Evolutionary conservation across 2,329 filamentous ascomycete species (phyloP).

Genomic region (Leptographium galeiforme): DNA sequence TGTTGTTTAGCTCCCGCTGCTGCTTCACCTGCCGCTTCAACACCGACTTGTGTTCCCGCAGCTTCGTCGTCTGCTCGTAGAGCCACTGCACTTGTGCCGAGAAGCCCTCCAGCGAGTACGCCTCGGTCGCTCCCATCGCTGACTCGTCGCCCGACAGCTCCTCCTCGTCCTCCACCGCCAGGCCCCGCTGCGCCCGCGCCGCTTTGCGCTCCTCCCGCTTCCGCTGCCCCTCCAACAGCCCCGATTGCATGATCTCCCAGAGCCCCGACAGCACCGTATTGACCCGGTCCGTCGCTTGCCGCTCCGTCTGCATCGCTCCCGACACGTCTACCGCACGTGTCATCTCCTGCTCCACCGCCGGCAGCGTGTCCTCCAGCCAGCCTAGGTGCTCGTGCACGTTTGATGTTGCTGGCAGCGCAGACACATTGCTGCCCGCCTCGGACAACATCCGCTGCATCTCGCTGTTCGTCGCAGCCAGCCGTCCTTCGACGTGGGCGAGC

Average conservation of each 20-base stretch:
- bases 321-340: conserved; percentile 21
- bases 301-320: conserved; percentile 17
- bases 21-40: conserved; percentile 89
- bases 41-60: conserved; percentile 81
- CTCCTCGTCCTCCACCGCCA: conserved; percentile 48
- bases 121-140: conserved; percentile 38
- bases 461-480: conserved; percentile 49
- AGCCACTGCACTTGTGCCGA: conserved; percentile 66
- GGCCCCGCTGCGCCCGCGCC: conserved; percentile 40
- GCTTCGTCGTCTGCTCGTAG: conserved; percentile 58
- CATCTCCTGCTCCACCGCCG: conserved; percentile 32
- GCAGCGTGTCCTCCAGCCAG: conserved; percentile 52
- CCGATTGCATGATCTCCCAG: conserved; percentile 44
- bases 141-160: conserved; percentile 49
- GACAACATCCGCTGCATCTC: conserved; percentile 48
- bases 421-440: conserved; percentile 18
- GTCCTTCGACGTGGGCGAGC: conserved; percentile 32
- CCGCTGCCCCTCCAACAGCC: conserved; percentile 40
- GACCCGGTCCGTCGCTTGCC: conserved; percentile 38
- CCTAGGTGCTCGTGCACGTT: conserved; percentile 54
- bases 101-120: conserved; percentile 65
- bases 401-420: conserved; percentile 43
- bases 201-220: conserved; percentile 39
- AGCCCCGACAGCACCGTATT: conserved; percentile 39
- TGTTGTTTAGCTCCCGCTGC: conserved; percentile 82